Conservation (phyloP, 495 filamentous ascomycete genomes). For the Lasiosphaeris hirsuta region DNA sequence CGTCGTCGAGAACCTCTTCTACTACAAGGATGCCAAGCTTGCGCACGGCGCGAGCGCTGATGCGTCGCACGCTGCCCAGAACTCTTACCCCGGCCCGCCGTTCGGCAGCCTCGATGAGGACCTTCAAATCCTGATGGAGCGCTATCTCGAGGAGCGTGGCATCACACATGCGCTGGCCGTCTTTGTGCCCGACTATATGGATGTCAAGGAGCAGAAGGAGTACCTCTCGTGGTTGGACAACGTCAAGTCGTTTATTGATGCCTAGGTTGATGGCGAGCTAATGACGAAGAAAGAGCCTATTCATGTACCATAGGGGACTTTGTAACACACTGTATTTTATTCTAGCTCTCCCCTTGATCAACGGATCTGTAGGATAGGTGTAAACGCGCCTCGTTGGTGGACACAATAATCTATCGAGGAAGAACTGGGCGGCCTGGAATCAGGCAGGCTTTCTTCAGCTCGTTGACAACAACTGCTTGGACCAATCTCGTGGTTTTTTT, state of each 20-base stretch:
- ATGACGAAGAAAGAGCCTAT: background rate
- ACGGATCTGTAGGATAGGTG: constrained; percentile 11
- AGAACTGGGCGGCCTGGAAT: background rate
- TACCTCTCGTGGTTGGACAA: constrained; percentile 87
- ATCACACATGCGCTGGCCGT: constrained; percentile 82
- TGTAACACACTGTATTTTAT: constrained; percentile 7
- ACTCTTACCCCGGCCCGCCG: constrained; percentile 85
- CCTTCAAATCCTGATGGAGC: constrained; percentile 84
- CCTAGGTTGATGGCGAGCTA: constrained; percentile 40
- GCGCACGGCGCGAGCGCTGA: constrained; percentile 53
- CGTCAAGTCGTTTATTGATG: constrained; percentile 72
- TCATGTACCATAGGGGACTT: constrained; percentile 6
- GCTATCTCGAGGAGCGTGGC: constrained; percentile 91
- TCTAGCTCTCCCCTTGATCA: constrained; percentile 9
- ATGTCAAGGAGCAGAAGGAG: constrained; percentile 98
- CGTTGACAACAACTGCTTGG: no score
- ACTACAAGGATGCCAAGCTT: constrained; percentile 70
- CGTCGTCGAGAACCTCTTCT: constrained; percentile 86
- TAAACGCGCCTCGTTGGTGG: background rate
- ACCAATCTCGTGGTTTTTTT: no score
- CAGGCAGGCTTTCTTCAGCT: no score
- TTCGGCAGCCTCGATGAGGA: constrained; percentile 96
- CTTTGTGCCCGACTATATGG: constrained; percentile 94
- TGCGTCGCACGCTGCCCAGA: constrained; percentile 52
- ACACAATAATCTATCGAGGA: background rate